These are phyloP conservation scores for Suhomyces maxii DNA, from an alignment of 1,139 yeast genomes.

Conservation along the genomic window DNA sequence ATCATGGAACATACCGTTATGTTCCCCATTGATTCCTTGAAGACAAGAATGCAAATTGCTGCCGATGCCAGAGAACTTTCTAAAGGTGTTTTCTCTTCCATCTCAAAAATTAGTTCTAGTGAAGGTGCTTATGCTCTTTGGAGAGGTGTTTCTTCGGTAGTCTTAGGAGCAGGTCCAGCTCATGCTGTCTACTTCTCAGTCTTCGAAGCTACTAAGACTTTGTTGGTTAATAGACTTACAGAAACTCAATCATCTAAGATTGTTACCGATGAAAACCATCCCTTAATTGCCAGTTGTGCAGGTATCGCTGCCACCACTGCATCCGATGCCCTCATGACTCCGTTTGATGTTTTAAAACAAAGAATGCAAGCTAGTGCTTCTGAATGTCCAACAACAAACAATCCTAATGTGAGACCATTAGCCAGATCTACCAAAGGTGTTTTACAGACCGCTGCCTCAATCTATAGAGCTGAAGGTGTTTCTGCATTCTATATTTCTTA, in stretches of 20 bases:
- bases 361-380: slow-evolving; percentile 43
- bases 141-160: slow-evolving; percentile 93
- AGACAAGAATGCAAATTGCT: slow-evolving; percentile 91
- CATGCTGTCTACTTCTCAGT: slow-evolving; percentile 98
- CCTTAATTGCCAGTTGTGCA: slow-evolving; percentile 78
- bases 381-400: slow-evolving; percentile 11
- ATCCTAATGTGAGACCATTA: slow-evolving; percentile 11
- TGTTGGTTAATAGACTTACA: slow-evolving; percentile 44
- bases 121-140: slow-evolving; percentile 91
- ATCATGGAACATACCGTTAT: slow-evolving; percentile 97
- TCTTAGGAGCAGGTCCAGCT: slow-evolving; percentile 99
- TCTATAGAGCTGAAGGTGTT: slow-evolving; percentile 76
- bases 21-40: slow-evolving; percentile 94
- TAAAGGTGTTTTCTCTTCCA: slow-evolving; percentile 53
- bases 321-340: slow-evolving; percentile 96
- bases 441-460: slow-evolving; percentile 41
- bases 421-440: slow-evolving; percentile 17
- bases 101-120: slow-evolving; percentile 74
- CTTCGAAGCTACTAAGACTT: slow-evolving; percentile 80
- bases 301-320: slow-evolving; percentile 95
- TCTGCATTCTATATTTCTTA: slow-evolving; percentile 87
- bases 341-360: slow-evolving; percentile 94
- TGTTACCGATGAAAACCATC: slow-evolving; percentile 69
- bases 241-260: slow-evolving; percentile 33
- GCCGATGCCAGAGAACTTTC: slow-evolving; percentile 37